Base-by-base conservation (phyloP, 164 flowering plant genomes). In the Annona squamosa region DNA sequence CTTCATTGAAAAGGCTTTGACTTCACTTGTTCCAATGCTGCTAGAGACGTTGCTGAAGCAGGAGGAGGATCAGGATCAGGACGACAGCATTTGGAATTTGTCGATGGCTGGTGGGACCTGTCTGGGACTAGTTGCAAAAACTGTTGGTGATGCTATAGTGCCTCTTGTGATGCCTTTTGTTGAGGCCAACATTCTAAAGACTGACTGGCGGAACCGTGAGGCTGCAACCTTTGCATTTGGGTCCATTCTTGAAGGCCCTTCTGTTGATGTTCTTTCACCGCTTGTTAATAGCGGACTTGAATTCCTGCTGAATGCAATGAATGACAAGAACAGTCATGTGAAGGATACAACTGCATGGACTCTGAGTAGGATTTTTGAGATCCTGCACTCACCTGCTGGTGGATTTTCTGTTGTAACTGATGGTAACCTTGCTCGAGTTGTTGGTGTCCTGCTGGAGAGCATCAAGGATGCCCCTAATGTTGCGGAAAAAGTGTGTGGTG, bases 31-130 rank as follows among this genome's bases (percentile, higher is more conserved):
- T 62, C 92, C 97, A 26, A 76, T 92, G 92, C 73, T 92, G 81
- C 78, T 92, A 3, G 93, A 90, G 73, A 89, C 93, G 19, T 76
- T 91, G 62, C 71, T 87, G 67, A 91, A 90, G 81, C 97, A 91
- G 79, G 97, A 91, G 70, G 94, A 90, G 79, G 91, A 92, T 74
- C 97, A 90, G 75, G 93, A 90, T 68, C 93, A 89, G 74, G 97
- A 89, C 56, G 92, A 92, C 73, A 83, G 79, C 13, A 78, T 75
- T n/a, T 92, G 97, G 97, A 92, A 89, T 79, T 74, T 91, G 63
- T 82, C 97, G 12, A 91, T 91, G 93, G 91, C 97, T 70, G 97
- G 94, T 63, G 94, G 94, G 46, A 90, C 94, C 37, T 91, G 97
- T 69, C 79, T 91, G 9, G 88, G 92, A 59, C 91, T 91, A 75